phyloP scores from a whole-genome alignment of 192 early-diverging fungal species.

The Rhizophagus clarus region DNA sequence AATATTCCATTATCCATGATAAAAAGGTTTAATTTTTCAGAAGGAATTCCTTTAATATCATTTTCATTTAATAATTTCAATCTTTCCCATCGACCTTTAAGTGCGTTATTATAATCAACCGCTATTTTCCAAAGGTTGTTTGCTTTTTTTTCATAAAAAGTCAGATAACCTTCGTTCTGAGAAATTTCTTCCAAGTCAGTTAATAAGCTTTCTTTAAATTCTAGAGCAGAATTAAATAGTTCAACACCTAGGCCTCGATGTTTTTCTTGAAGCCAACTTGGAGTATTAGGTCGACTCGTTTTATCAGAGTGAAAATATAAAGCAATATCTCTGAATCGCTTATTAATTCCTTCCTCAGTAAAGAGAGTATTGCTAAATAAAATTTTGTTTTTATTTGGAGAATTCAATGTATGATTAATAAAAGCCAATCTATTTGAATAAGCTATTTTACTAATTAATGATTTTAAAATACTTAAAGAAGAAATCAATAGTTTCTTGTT shows the following conservation, averaged over 20 bases:
- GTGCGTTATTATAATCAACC: neutral
- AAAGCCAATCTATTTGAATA: neutral
- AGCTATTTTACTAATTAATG: neutral
- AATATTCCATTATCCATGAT: neutral
- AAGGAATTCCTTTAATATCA: neutral
- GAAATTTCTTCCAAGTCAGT: neutral
- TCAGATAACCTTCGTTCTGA: neutral
- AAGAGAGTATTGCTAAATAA: neutral
- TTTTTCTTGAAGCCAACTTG: neutral
- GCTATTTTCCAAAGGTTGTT: neutral
- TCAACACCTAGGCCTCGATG: neutral
- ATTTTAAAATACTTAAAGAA: neutral
- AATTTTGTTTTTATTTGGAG: slow-evolving; percentile 3
- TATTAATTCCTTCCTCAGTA: neutral
- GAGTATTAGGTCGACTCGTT: neutral
- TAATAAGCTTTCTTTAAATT: slow-evolving; percentile 10
- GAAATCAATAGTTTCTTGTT: neutral
- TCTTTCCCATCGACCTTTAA: neutral
- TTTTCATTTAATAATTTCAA: neutral
- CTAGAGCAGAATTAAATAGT: neutral
- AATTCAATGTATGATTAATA: neutral
- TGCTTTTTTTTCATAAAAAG: slow-evolving; percentile 1
- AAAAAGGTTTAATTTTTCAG: neutral
- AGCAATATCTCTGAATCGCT: neutral
- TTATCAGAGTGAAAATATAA: slow-evolving; percentile 1